Base-by-base conservation (phyloP, 331 rosid species). In the Spiraea crenata region DNA sequence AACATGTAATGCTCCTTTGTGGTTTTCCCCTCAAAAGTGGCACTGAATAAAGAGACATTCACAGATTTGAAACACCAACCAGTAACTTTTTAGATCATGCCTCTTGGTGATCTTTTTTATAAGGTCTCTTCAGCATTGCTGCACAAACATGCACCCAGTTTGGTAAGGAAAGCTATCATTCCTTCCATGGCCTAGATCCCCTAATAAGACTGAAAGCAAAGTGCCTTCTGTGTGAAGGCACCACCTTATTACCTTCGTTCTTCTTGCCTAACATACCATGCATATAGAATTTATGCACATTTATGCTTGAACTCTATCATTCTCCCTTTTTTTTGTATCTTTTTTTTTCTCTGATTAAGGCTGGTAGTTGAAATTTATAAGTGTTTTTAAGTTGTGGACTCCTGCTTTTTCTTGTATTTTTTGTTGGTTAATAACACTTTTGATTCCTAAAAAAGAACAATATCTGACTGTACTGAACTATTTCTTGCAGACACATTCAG, bases 401-500 rank as follows among this genome's bases (percentile, higher is more conserved):
- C 31, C 31, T 25, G 31, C 31, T 25, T 25, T 25, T 25, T 25
- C 31, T 25, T 25, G 31, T 25, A 25, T 25, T 25, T 25, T 1
- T 25, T 25, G 31, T 25, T 25, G 31, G 31, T 25, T 25, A 25
- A 25, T 25, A 25, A 25, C 31, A 25, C 31, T 25, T 25, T 25
- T 25, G 31, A 0, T 25, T 25, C 31, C 31, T 25, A 25, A 25
- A 25, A 25, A 25, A 25, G 2, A 25, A 9, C 19, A 48, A 14
- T 20, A 58, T 46, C 17, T 59, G 57, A 61, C 54, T 48, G 46
- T 16, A 13, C 70, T 67, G 20, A 67, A 20, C 47, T 68, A 37
- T 63, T 51, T 65, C 61, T 72, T 88, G 77, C 96, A 90, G 97
- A 64, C 71, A 75, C 41, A 60, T 66, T 58, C 95, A 84, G 71